Conservation (phyloP, 345 rosid species). For the Eucalyptus lansdowneana region DNA sequence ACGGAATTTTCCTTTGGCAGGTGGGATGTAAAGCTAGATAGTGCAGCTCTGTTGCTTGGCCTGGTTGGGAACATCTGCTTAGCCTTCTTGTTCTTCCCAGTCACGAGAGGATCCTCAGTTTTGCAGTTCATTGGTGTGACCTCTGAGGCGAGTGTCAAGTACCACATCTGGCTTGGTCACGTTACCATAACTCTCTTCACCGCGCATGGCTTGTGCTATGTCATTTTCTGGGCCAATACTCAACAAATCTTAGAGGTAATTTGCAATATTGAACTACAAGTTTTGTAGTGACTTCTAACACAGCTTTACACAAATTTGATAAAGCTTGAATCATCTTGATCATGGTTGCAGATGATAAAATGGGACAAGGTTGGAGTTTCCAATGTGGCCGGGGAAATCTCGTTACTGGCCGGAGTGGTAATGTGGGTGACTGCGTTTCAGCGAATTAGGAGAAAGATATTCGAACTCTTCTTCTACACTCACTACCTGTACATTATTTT, state of each 20-base stretch:
- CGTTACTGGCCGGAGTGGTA: conserved; percentile 27
- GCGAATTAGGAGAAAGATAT: conserved; percentile 20
- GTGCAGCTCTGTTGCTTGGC: conserved; percentile 1
- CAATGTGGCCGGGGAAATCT: conserved; percentile 39
- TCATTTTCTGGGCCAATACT: conserved; percentile 11
- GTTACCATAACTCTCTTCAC: conserved; percentile 16
- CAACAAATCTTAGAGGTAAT: conserved; percentile 18
- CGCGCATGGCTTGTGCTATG: conserved; percentile 27
- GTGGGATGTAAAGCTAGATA: conserved; percentile 16
- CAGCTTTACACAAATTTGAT: neutral
- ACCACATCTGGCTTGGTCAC: conserved; percentile 41
- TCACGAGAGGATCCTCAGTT: conserved; percentile 30
- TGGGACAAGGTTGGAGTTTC: conserved; percentile 28
- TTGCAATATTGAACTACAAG: neutral
- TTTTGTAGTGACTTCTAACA: neutral
- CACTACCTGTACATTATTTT: conserved; percentile 47
- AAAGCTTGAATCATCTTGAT: neutral
- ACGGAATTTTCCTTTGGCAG: neutral
- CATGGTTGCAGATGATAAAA: conserved; percentile 11
- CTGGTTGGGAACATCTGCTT: conserved; percentile 23
- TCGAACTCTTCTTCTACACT: conserved; percentile 54
- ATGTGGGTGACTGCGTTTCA: conserved; percentile 39
- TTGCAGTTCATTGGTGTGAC: conserved; percentile 26
- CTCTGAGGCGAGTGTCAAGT: conserved; percentile 27
- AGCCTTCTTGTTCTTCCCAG: conserved; percentile 33